phyloP scores from a whole-genome alignment of 164 flowering plant genomes.

The Tetracentron sinense region DNA sequence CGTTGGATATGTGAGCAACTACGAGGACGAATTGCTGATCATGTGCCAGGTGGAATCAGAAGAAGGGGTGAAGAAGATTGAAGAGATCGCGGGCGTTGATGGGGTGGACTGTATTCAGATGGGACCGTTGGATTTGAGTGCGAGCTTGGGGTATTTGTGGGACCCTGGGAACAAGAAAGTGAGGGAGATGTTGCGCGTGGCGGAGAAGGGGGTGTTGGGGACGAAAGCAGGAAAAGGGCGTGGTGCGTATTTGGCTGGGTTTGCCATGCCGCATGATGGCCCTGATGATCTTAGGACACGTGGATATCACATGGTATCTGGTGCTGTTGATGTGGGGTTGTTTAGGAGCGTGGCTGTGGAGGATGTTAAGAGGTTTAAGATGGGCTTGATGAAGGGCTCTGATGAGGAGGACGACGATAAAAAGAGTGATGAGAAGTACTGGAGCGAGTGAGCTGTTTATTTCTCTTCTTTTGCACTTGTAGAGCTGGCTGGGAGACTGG shows the following conservation, averaged over 20 bases:
- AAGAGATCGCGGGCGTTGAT: slow-evolving; percentile 77
- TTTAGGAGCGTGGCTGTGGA: slow-evolving; percentile 65
- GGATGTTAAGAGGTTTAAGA: slow-evolving; percentile 68
- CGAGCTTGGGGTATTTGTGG: slow-evolving; percentile 82
- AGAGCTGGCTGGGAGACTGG: too few relatives aligned
- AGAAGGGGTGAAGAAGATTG: slow-evolving; percentile 56
- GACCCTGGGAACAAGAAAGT: slow-evolving; percentile 90
- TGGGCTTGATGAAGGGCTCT: slow-evolving; percentile 23
- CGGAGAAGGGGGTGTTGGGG: slow-evolving; percentile 67
- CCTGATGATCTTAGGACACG: slow-evolving; percentile 45
- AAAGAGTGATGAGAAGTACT: slow-evolving; percentile 52
- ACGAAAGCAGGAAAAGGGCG: slow-evolving; percentile 14
- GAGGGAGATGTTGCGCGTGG: slow-evolving; percentile 49
- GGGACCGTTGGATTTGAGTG: slow-evolving; percentile 93
- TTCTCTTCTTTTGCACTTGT: too few relatives aligned
- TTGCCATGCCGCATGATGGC: slow-evolving; percentile 69
- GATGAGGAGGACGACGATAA: slow-evolving; percentile 26
- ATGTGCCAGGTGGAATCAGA: slow-evolving; percentile 87
- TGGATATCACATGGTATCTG: slow-evolving; percentile 82
- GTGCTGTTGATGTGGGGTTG: slow-evolving; percentile 72
- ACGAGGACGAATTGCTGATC: slow-evolving; percentile 67
- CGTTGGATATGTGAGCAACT: slow-evolving; percentile 60
- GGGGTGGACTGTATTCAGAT: slow-evolving; percentile 90
- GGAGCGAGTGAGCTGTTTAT: slow-evolving; percentile 60
- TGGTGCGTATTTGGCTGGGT: slow-evolving; percentile 57